phyloP scores from a whole-genome alignment of 148 eudicot species.

The Salicornia ramosissima region DNA sequence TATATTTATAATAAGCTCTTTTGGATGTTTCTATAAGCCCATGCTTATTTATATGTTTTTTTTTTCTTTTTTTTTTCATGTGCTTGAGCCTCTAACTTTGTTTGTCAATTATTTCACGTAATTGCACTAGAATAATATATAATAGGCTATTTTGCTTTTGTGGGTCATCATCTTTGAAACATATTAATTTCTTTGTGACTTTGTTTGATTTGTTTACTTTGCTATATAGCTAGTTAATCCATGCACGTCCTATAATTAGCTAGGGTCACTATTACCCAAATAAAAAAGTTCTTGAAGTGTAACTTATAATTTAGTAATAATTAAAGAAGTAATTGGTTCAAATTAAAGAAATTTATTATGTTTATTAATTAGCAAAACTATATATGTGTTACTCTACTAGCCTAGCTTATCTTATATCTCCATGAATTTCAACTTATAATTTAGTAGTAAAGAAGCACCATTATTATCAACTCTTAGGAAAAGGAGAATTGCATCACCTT shows the following conservation, averaged over 20 bases:
- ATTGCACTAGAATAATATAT: neutral
- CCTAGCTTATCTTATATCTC: too few relatives aligned
- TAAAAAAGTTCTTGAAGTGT: neutral
- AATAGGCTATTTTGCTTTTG: constrained; percentile 15
- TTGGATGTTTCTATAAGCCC: constrained; percentile 29
- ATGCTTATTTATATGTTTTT: constrained; percentile 12
- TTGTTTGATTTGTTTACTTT: neutral
- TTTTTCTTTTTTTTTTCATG: constrained; percentile 17
- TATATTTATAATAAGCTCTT: neutral
- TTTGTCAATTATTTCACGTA: constrained; percentile 13
- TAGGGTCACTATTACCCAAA: neutral
- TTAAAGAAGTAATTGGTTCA: neutral
- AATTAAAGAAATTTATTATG: neutral
- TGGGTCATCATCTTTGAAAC: constrained; percentile 4
- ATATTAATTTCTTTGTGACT: neutral
- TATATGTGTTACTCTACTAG: too few relatives aligned
- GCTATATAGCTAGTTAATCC: constrained; percentile 9
- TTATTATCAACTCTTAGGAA: too few relatives aligned
- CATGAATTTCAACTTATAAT: too few relatives aligned
- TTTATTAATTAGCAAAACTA: too few relatives aligned
- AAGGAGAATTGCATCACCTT: too few relatives aligned
- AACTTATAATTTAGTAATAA: neutral
- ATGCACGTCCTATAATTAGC: constrained; percentile 12
- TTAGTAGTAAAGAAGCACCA: too few relatives aligned
- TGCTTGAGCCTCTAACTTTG: constrained; percentile 14